Conservation (phyloP, 2,329 filamentous ascomycete species). For the Ophiosphaerella narmari region DNA sequence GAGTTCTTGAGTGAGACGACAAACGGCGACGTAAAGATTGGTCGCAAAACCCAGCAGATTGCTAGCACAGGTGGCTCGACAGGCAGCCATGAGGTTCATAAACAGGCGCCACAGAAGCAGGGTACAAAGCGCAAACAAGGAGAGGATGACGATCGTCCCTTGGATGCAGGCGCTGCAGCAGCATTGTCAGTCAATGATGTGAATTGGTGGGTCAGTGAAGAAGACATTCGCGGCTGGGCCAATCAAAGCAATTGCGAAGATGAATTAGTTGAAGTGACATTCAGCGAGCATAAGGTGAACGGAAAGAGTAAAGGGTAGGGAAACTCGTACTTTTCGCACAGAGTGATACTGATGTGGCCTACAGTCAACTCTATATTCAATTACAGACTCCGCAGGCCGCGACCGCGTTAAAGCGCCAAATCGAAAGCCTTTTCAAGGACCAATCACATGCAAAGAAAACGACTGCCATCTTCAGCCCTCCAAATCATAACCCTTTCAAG, state of each 20-base stretch:
- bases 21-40: conserved; percentile 28
- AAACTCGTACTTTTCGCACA: not conserved
- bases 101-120: conserved; percentile 56
- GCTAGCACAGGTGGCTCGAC: conserved; percentile 49
- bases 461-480: conserved; percentile 74
- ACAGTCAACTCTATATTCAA: conserved; percentile 78
- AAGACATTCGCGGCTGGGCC: conserved; percentile 88
- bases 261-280: conserved; percentile 89
- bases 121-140: conserved; percentile 67
- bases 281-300: conserved; percentile 98
- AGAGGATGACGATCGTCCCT: conserved; percentile 55
- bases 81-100: conserved; percentile 43
- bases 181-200: conserved; percentile 87
- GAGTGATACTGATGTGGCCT: conserved; percentile 11
- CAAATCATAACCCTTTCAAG: conserved; percentile 83
- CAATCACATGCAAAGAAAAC: conserved; percentile 67
- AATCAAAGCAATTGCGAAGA: conserved; percentile 78
- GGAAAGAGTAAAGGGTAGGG: conserved; percentile 96
- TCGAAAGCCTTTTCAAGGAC: conserved; percentile 68
- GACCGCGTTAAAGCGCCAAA: conserved; percentile 79
- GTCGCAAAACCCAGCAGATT: conserved; percentile 48
- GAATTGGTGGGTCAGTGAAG: conserved; percentile 91
- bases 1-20: conserved; percentile 25
- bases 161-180: conserved; percentile 65
- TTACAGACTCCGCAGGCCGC: conserved; percentile 83